phyloP scores from a whole-genome alignment of 192 early-diverging fungal species.

The Globomyces pollinis-pini region DNA sequence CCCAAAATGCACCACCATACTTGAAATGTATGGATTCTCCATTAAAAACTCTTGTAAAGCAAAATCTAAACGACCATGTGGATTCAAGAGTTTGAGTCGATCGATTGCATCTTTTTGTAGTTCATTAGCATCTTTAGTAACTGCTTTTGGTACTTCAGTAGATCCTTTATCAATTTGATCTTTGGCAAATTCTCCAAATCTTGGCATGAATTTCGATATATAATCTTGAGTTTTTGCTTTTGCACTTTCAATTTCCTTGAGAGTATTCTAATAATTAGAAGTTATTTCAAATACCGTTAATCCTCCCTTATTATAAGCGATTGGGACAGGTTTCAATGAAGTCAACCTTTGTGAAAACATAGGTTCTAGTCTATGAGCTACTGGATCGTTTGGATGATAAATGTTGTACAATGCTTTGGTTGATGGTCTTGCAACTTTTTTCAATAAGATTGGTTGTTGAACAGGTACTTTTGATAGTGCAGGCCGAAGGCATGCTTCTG shows the following conservation, averaged over 20 bases:
- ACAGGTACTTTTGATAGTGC: no score
- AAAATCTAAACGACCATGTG: conserved; percentile 53
- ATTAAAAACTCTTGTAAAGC: conserved; percentile 57
- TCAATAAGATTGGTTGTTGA: conserved; percentile 14
- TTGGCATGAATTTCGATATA: no score
- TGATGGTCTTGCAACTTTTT: conserved; percentile 40
- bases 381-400: conserved; percentile 62
- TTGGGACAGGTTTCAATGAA: conserved; percentile 56
- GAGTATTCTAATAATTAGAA: no score
- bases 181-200: no score
- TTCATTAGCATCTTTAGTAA: no score
- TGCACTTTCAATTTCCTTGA: no score
- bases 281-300: conserved; percentile 53
- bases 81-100: conserved; percentile 44
- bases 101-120: no score
- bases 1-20: conserved; percentile 54
- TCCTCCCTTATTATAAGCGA: conserved; percentile 78
- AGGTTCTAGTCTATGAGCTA: conserved; percentile 67
- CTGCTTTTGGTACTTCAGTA: no score
- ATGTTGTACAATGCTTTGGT: conserved; percentile 72
- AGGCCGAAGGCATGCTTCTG: no score
- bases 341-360: conserved; percentile 56
- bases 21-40: conserved; percentile 59
- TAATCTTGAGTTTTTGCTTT: no score
- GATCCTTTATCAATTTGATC: no score